Evolutionary conservation across 1,139 yeast species (phyloP), one percentile per base, ranked within the genome.

Genomic region (Debaryomyces subglobosus): DNA sequence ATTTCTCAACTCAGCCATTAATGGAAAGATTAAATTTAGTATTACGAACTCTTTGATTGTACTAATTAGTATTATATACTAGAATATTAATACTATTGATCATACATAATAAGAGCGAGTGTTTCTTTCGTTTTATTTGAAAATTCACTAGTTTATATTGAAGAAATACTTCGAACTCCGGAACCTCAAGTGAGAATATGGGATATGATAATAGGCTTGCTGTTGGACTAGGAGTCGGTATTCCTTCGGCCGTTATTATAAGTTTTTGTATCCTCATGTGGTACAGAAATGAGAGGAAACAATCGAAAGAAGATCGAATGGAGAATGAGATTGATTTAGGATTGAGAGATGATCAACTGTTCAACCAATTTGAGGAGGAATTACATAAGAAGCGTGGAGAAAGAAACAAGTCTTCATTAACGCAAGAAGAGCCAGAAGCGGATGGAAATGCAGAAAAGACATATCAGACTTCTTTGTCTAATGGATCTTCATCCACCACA

Each of bases 171-270:
- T 13, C 38, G 23, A 35, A 21, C 21, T 21, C 38, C 25, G 8
- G 20, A 21, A 35, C 13, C 12, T 35, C 24, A 35, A 29, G 33
- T 39, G 15, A 24, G 13, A 53, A 13, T 23, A 65, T 65, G 69
- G 62, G 51, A 16, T 52, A 56, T 45, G 51, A 60, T 12, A 56
- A 64, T 48, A 57, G 62, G 12, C 54, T 66, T 46, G 63, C 79
- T 10, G 78, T 75, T 15, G 79, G 79, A 3, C 61, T 75, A 43
- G 75, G 78, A 15, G 72, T 76, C 30, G 79, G 80, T 6, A 57
- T 73, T 32, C 79, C 79, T 2, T 61, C 73, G 33, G 61, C 67
- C 40, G 36, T 71, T 13, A 62, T 73, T 23, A 44, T 72, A 6
- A 52, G 64, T 15, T 54, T 58, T 13, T 54, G 61, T 21, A 50